Conservation (phyloP, 2,329 filamentous ascomycete genomes). For the Botrytis elliptica region DNA sequence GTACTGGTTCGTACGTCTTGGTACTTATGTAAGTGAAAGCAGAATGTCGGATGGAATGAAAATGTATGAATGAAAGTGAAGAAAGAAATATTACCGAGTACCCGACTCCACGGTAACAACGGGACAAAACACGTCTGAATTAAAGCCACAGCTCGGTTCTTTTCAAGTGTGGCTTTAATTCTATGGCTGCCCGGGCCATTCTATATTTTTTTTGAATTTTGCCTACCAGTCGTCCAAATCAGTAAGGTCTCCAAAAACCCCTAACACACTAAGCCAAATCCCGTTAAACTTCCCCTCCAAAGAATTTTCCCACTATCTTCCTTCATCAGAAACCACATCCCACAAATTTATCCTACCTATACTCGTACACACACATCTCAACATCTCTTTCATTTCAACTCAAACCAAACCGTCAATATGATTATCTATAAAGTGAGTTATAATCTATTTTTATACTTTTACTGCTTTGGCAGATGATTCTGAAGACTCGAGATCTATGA, state of each 20-base stretch:
- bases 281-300: constrained; percentile 22
- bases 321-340: constrained; percentile 10
- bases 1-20: background rate
- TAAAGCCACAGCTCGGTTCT: background rate
- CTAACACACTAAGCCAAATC: background rate
- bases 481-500: background rate
- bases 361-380: background rate
- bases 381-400: background rate
- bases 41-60: background rate
- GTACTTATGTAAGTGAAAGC: background rate
- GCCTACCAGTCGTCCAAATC: background rate
- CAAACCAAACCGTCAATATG: constrained; percentile 45
- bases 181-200: background rate
- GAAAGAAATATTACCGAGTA: background rate
- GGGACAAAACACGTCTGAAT: background rate
- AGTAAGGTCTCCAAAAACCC: background rate
- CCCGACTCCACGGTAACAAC: too few species aligned
- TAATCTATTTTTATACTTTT: background rate
- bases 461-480: constrained; percentile 21
- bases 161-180: background rate
- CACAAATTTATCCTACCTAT: constrained; percentile 1
- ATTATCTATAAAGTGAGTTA: constrained; percentile 55
- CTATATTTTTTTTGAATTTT: background rate
- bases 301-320: constrained; percentile 18
- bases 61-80: background rate